Evolutionary conservation across 352 stramenopile genomes (phyloP).

Genomic region (Phytophthora palmivora): DNA sequence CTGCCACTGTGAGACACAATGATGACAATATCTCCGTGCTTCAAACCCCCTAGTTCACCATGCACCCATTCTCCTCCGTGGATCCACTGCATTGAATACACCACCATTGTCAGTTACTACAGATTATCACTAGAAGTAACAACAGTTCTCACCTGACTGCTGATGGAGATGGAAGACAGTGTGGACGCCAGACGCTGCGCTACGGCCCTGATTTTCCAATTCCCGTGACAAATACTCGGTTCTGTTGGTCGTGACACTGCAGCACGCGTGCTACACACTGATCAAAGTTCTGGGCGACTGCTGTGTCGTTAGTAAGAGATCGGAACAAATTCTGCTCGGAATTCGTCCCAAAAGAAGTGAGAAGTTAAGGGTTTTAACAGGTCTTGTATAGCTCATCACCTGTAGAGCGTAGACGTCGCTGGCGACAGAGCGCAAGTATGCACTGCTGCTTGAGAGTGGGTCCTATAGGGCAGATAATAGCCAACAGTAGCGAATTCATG

Average conservation of each 20-base stretch:
- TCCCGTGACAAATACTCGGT: slow-evolving; percentile 70
- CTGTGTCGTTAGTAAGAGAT: slow-evolving; percentile 37
- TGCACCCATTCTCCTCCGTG: slow-evolving; percentile 84
- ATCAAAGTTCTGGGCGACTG: slow-evolving; percentile 37
- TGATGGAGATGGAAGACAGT: slow-evolving; percentile 75
- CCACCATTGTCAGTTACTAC: background rate
- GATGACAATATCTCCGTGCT: slow-evolving; percentile 69
- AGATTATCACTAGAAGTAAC: background rate
- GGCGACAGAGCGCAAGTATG: slow-evolving; percentile 33
- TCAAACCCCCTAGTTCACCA: slow-evolving; percentile 77
- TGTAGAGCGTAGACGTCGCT: slow-evolving; percentile 44
- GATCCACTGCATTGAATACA: slow-evolving; percentile 53
- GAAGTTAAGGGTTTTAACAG: background rate
- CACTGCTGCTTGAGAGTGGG: background rate
- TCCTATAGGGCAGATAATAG: slow-evolving; percentile 4
- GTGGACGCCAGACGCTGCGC: slow-evolving; percentile 74
- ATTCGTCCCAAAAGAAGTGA: background rate
- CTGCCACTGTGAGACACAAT: slow-evolving; percentile 78
- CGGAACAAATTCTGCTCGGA: slow-evolving; percentile 47
- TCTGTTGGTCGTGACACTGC: slow-evolving; percentile 52
- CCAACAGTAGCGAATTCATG: background rate
- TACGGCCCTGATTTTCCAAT: slow-evolving; percentile 87
- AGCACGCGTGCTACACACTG: slow-evolving; percentile 41
- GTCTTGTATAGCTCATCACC: slow-evolving; percentile 8
- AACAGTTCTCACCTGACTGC: slow-evolving; percentile 54